Conservation (phyloP, 2,329 filamentous ascomycete genomes). For the Fusarium solani-melongenae region DNA sequence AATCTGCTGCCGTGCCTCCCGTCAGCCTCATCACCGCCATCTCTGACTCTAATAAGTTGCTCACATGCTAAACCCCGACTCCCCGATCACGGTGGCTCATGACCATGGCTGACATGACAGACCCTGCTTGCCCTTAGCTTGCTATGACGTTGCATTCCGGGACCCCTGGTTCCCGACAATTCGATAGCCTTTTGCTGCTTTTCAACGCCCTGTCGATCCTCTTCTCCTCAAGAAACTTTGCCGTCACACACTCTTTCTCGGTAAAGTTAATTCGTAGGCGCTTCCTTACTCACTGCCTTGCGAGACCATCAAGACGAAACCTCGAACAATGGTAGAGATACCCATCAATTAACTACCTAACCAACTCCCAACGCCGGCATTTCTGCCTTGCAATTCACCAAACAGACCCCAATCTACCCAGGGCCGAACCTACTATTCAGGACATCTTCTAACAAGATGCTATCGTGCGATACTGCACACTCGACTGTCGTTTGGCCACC, state of each 20-base stretch:
- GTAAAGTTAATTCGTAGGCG: not conserved
- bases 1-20: constrained; percentile 1
- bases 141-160: constrained; percentile 24
- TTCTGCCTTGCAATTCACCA: constrained; percentile 10
- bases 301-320: not conserved
- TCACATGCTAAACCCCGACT: constrained; percentile 6
- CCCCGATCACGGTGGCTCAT: constrained; percentile 27
- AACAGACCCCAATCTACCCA: not conserved
- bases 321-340: not conserved
- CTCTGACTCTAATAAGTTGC: not conserved
- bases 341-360: constrained; percentile 18
- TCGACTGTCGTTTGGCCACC: not conserved
- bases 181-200: not conserved
- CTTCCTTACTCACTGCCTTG: not conserved
- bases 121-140: constrained; percentile 3
- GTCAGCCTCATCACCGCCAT: not conserved
- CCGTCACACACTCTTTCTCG: not conserved
- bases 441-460: not conserved
- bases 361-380: constrained; percentile 18
- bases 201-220: constrained; percentile 10
- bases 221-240: not conserved
- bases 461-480: not conserved
- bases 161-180: constrained; percentile 6
- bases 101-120: constrained; percentile 1
- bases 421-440: not conserved